phyloP scores from a whole-genome alignment of 805 yeast genomes.

The Sugiyamaella americana region DNA sequence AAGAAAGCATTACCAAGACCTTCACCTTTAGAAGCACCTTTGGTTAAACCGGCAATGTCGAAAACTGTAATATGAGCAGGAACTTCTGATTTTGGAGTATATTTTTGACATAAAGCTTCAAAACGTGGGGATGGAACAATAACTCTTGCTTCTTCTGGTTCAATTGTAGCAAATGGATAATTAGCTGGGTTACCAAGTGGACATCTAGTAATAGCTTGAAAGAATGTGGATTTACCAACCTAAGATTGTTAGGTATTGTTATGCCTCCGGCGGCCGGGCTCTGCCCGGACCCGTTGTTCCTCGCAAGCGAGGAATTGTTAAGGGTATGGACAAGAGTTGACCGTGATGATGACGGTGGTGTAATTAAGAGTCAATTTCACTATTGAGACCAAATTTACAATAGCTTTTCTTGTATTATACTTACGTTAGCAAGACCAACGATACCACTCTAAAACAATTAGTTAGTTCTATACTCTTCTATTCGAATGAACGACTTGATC shows the following conservation, averaged over 20 bases:
- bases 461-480: constrained; percentile 34
- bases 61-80: constrained; percentile 54
- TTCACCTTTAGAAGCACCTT: constrained; percentile 58
- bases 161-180: constrained; percentile 72
- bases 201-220: constrained; percentile 56
- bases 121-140: constrained; percentile 47
- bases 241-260: not conserved
- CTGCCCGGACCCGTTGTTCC: too few species aligned
- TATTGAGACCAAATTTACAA: too few species aligned
- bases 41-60: constrained; percentile 66
- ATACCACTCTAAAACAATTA: constrained; percentile 50
- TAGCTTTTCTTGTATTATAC: too few species aligned
- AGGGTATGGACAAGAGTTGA: too few species aligned
- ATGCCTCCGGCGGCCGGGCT: too few species aligned
- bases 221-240: constrained; percentile 51
- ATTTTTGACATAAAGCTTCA: constrained; percentile 42
- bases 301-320: too few species aligned
- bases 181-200: constrained; percentile 60
- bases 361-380: not conserved
- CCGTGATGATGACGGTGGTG: too few species aligned
- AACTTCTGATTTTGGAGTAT: constrained; percentile 44
- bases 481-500: not conserved
- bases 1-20: constrained; percentile 72
- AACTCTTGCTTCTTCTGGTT: constrained; percentile 60
- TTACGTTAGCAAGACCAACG: constrained; percentile 57